These are phyloP conservation scores for Puccinia horiana DNA, from an alignment of 1,284 basidiomycete species.

Conservation along the genomic window DNA sequence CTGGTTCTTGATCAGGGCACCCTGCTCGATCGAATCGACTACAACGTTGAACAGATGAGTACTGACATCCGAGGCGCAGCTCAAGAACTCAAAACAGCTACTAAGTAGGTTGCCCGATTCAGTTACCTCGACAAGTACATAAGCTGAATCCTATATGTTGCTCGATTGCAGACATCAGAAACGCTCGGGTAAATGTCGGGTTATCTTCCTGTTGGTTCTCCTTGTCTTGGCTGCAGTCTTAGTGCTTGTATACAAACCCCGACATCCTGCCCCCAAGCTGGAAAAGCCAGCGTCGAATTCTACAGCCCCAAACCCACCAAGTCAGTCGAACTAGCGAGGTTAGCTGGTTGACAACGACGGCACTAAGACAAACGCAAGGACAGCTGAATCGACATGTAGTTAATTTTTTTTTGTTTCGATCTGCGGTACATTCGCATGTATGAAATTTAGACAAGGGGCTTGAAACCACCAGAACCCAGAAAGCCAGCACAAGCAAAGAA, in stretches of 20 bases:
- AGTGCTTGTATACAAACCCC: conserved; percentile 78
- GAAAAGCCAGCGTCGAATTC: not conserved
- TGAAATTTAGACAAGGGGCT: not conserved
- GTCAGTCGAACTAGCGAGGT: not conserved
- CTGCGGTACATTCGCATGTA: not conserved
- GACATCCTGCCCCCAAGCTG: conserved; percentile 52
- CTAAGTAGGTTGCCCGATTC: conserved; percentile 62
- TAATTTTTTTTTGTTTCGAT: not conserved
- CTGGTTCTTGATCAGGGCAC: conserved; percentile 98
- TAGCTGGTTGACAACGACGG: not conserved
- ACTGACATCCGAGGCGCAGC: conserved; percentile 79
- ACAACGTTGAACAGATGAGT: conserved; percentile 91
- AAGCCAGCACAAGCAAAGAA: not conserved
- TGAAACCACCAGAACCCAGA: not conserved
- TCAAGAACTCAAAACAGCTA: conserved; percentile 78
- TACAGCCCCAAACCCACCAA: not conserved
- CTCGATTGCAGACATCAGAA: conserved; percentile 74
- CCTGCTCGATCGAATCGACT: conserved; percentile 91
- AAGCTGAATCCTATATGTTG: conserved; percentile 3
- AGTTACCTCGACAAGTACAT: conserved; percentile 4
- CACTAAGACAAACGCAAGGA: not conserved
- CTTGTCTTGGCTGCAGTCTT: conserved; percentile 82
- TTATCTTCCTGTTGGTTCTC: conserved; percentile 86
- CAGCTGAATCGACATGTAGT: not conserved
- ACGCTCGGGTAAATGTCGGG: conserved; percentile 83